Conservation (phyloP, 2,329 filamentous ascomycete species). For the Ophiostoma sp. region DNA sequence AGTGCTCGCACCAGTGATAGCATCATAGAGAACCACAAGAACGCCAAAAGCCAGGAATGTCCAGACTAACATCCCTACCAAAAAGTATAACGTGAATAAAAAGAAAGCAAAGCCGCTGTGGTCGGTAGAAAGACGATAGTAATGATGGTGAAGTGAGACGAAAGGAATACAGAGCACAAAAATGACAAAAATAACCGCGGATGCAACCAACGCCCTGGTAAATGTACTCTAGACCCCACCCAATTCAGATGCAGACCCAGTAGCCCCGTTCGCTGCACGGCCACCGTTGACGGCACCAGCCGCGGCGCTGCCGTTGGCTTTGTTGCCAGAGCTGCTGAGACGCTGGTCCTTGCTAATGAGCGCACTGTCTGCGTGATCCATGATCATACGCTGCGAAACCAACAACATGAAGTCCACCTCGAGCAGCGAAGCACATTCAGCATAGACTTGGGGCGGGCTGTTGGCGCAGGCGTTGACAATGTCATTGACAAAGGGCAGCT, state of each 20-base stretch:
- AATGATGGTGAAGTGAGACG: background rate
- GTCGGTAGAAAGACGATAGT: background rate
- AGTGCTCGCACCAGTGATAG: background rate
- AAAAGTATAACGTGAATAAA: background rate
- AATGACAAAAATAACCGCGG: background rate
- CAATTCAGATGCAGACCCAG: background rate
- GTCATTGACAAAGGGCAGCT: slow-evolving; percentile 30
- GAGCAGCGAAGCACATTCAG: slow-evolving; percentile 27
- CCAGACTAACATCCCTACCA: too few species aligned
- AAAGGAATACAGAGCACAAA: background rate
- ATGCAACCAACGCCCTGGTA: background rate
- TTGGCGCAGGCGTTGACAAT: slow-evolving; percentile 30
- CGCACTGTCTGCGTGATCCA: slow-evolving; percentile 26
- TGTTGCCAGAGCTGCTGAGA: background rate
- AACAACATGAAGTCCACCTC: slow-evolving; percentile 31
- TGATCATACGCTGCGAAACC: slow-evolving; percentile 31
- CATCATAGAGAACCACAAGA: background rate
- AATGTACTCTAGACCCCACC: background rate
- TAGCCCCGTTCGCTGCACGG: background rate
- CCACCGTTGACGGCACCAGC: background rate
- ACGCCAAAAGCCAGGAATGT: background rate
- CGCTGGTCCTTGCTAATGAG: slow-evolving; percentile 30
- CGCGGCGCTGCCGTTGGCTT: background rate
- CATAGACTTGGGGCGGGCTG: slow-evolving; percentile 32
- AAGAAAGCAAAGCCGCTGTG: background rate